Evolutionary conservation across 2,329 filamentous ascomycete genomes (phyloP).

Genomic region (Xylaria sp.): DNA sequence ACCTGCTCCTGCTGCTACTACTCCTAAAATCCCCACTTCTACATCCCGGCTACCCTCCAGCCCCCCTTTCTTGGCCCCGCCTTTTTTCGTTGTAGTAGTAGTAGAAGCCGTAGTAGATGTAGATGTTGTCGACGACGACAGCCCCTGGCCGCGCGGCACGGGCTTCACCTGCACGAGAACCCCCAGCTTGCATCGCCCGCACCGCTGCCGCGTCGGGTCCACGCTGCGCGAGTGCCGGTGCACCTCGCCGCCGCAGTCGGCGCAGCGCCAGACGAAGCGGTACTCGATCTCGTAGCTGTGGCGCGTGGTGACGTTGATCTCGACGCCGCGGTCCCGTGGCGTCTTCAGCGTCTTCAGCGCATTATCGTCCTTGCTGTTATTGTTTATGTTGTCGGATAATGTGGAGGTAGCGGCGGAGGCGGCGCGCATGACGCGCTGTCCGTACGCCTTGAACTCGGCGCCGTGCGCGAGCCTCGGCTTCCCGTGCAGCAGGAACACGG

Average conservation of each 20-base stretch:
- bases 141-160: conserved; percentile 64
- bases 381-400: conserved; percentile 40
- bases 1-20: conserved; percentile 18
- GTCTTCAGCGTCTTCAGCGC: conserved; percentile 2
- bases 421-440: conserved; percentile 61
- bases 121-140: too few species aligned
- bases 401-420: conserved; percentile 60
- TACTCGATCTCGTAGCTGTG: conserved; percentile 91
- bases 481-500: conserved; percentile 87
- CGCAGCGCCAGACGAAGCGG: conserved; percentile 89
- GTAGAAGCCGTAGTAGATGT: too few species aligned
- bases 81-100: conserved; percentile 28
- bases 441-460: conserved; percentile 84
- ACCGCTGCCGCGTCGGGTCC: conserved; percentile 75
- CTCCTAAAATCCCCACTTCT: not conserved
- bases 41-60: conserved; percentile 40
- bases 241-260: conserved; percentile 74
- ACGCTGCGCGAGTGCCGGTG: conserved; percentile 90
- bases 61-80: conserved; percentile 29
- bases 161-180: conserved; percentile 82
- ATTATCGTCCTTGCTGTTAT: too few species aligned
- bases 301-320: conserved; percentile 84
- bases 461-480: conserved; percentile 84
- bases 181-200: conserved; percentile 76
- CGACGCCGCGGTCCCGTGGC: conserved; percentile 28